phyloP scores from a whole-genome alignment of 345 rosid species.

The Bretschneidera sinensis region DNA sequence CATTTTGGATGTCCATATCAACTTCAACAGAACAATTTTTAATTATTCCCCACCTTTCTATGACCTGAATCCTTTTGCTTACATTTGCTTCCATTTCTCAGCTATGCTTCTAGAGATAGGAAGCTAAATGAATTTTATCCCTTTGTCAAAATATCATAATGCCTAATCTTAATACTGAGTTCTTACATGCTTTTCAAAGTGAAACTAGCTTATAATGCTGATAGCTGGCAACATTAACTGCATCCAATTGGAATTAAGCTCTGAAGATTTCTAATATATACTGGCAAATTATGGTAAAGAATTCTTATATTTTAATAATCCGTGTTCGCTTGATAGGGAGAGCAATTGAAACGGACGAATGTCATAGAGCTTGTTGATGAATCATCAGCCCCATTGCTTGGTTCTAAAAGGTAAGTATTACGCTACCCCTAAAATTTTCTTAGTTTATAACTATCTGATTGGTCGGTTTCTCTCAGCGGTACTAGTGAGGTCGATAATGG shows the following conservation, averaged over 20 bases:
- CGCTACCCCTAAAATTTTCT: neutral
- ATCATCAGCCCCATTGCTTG: conserved; percentile 38
- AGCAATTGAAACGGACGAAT: conserved; percentile 61
- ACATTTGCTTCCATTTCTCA: too few species aligned
- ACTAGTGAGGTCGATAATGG: conserved; percentile 35
- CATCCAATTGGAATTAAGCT: too few species aligned
- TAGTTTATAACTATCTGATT: conserved; percentile 12
- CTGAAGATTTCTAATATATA: neutral
- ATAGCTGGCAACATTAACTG: too few species aligned
- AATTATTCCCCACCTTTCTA: too few species aligned
- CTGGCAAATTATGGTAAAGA: neutral
- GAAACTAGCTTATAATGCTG: too few species aligned
- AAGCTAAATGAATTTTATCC: too few species aligned
- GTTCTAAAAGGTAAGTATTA: conserved; percentile 37
- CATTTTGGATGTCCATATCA: too few species aligned
- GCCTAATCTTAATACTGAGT: neutral
- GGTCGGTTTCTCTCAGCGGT: conserved; percentile 13
- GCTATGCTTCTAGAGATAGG: too few species aligned
- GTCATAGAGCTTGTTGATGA: conserved; percentile 47
- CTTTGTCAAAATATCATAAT: conserved; percentile 6
- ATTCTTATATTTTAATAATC: too few species aligned
- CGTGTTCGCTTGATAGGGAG: conserved; percentile 48
- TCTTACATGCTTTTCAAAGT: neutral
- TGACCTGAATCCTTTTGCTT: too few species aligned
- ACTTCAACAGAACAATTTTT: too few species aligned